A percentile compares a stretch with the other conserved stretches of the same genome.
Evolutionary conservation across 225 moss, liverwort and hornwort genomes (phyloP).

Genomic region (Neckera pumila): DNA sequence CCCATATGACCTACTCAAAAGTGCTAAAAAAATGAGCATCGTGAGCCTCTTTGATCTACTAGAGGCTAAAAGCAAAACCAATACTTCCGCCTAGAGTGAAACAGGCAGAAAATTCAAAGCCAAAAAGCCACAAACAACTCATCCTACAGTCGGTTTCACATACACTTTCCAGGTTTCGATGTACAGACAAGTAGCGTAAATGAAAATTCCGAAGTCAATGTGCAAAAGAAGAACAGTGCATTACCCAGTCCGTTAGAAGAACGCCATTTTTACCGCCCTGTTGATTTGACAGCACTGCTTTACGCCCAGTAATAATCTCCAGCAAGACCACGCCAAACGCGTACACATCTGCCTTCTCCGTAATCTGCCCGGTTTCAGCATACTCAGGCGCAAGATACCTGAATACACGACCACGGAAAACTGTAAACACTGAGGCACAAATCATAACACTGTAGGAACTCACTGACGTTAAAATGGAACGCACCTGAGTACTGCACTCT

Average conservation of each 20-base stretch:
- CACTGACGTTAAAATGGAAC: not conserved
- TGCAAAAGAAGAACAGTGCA: not conserved
- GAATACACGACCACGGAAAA: not conserved
- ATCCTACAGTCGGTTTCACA: not conserved
- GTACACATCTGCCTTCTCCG: conserved; percentile 62
- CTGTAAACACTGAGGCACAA: not conserved
- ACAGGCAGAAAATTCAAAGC: not conserved
- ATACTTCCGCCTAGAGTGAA: not conserved
- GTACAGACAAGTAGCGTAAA: not conserved
- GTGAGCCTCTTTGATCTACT: not conserved
- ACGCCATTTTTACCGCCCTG: conserved; percentile 23
- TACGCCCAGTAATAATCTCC: conserved; percentile 59
- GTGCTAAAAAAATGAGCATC: not conserved
- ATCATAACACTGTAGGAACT: not conserved
- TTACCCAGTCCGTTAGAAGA: conserved; percentile 74
- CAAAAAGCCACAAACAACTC: not conserved
- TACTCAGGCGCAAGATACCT: conserved; percentile 65
- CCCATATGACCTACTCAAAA: not conserved
- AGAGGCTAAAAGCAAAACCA: not conserved
- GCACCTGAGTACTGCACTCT: not conserved
- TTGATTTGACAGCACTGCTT: conserved; percentile 17
- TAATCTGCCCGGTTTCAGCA: conserved; percentile 59
- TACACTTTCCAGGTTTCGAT: not conserved
- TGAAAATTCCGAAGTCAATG: not conserved
- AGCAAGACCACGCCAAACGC: conserved; percentile 61